Evolutionary conservation across 352 stramenopile genomes (phyloP).

Genomic region (Pilasporangium apinafurcum): DNA sequence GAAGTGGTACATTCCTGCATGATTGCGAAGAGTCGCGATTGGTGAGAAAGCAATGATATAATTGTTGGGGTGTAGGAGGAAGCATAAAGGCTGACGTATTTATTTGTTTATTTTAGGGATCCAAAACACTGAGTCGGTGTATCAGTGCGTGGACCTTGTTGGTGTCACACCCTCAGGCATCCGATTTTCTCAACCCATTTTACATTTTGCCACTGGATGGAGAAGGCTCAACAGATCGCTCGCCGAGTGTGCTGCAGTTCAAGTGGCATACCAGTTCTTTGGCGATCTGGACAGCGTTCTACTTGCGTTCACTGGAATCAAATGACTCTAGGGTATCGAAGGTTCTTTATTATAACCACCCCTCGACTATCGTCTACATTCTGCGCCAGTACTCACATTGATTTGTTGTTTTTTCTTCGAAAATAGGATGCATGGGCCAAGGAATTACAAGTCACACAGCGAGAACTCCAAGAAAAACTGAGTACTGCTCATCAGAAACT

Average conservation of each 20-base stretch:
- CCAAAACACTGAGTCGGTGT: constrained; percentile 49
- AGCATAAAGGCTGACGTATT: neutral
- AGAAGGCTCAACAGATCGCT: constrained; percentile 36
- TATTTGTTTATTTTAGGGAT: constrained; percentile 24
- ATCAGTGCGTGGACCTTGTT: constrained; percentile 67
- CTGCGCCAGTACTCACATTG: too few species aligned
- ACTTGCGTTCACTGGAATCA: constrained; percentile 77
- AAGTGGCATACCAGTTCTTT: constrained; percentile 84
- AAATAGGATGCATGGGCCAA: constrained; percentile 76
- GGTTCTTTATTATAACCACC: constrained; percentile 33
- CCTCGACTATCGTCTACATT: too few species aligned
- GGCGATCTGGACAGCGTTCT: constrained; percentile 78
- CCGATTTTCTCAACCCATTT: constrained; percentile 74
- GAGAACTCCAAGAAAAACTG: constrained; percentile 68
- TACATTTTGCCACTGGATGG: constrained; percentile 46
- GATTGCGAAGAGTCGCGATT: constrained; percentile 91
- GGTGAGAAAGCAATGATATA: constrained; percentile 19
- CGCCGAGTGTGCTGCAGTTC: constrained; percentile 69
- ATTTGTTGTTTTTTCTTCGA: constrained; percentile 3
- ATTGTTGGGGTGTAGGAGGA: neutral
- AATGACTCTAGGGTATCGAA: constrained; percentile 75
- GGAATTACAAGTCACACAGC: constrained; percentile 71
- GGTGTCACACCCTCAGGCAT: constrained; percentile 20
- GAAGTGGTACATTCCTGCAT: constrained; percentile 96
- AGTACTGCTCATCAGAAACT: constrained; percentile 59